Percentiles rank a stretch among this genome's conserved stretches.
Evolutionary conservation across 441 rosid genomes (phyloP).

Genomic region (Eutrema salsugineum): DNA sequence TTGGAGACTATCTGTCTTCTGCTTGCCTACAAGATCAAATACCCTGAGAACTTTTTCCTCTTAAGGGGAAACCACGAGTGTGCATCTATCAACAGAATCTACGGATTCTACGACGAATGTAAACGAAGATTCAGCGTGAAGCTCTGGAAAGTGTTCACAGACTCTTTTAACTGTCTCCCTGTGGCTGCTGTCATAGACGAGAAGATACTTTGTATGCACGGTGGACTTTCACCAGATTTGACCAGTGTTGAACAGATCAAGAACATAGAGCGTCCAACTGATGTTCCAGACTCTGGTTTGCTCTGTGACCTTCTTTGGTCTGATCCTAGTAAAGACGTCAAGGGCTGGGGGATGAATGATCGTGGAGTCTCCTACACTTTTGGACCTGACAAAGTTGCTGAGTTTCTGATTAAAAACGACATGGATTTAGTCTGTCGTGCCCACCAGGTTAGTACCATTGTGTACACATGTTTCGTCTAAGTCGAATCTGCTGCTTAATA

Average conservation of each 20-base stretch:
- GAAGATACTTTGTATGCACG: conserved; percentile 72
- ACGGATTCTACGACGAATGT: conserved; percentile 70
- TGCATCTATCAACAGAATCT: conserved; percentile 63
- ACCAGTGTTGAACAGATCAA: conserved; percentile 50
- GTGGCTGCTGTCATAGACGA: conserved; percentile 67
- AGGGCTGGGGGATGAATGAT: conserved; percentile 67
- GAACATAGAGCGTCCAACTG: conserved; percentile 51
- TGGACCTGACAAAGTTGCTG: conserved; percentile 52
- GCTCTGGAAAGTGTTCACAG: conserved; percentile 61
- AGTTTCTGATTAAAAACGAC: conserved; percentile 48
- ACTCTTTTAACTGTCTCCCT: conserved; percentile 65
- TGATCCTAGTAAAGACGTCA: conserved; percentile 51
- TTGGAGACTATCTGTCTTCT: conserved; percentile 63
- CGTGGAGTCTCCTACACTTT: conserved; percentile 66
- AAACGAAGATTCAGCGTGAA: conserved; percentile 58
- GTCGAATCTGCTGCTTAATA: background rate
- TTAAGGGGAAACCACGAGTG: conserved; percentile 69
- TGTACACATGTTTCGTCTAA: background rate
- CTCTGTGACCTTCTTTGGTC: conserved; percentile 75
- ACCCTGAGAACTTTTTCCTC: conserved; percentile 64
- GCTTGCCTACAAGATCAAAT: conserved; percentile 64
- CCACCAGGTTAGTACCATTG: conserved; percentile 45
- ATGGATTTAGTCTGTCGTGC: conserved; percentile 68
- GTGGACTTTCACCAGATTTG: conserved; percentile 67
- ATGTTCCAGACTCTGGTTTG: conserved; percentile 64